Conservation (phyloP, 176 grass and related monocot genomes). For the Thalia dealbata region DNA sequence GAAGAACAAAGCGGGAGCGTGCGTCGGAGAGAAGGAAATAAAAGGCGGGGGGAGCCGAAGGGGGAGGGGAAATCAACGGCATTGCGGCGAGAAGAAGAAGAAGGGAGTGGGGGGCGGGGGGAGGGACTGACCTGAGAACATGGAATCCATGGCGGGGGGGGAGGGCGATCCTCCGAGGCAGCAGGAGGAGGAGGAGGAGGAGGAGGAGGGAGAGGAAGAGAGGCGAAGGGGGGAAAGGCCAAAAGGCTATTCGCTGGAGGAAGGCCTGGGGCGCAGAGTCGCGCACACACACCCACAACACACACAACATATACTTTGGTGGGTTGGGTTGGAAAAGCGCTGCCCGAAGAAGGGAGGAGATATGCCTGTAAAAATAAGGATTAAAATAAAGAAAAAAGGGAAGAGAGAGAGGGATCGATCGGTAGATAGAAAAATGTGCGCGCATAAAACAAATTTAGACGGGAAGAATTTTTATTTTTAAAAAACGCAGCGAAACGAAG, state of each 20-base stretch:
- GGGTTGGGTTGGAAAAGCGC: background rate
- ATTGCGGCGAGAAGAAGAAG: background rate
- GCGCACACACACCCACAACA: background rate
- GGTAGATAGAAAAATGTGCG: too few species aligned
- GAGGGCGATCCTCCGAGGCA: too few species aligned
- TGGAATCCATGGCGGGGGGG: background rate
- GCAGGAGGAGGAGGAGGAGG: background rate
- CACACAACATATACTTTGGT: too few species aligned
- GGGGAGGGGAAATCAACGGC: background rate
- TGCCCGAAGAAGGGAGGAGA: background rate
- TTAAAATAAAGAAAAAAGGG: too few species aligned
- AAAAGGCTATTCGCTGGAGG: background rate
- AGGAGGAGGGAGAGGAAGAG: background rate
- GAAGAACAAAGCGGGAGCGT: background rate
- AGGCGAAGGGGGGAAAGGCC: background rate
- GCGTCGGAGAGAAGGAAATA: background rate
- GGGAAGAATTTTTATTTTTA: too few species aligned
- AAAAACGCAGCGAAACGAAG: too few species aligned
- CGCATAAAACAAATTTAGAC: too few species aligned
- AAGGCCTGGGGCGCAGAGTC: background rate
- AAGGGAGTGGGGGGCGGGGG: background rate
- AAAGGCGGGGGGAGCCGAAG: background rate
- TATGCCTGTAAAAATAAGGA: background rate
- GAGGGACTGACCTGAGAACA: constrained; percentile 4
- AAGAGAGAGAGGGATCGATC: too few species aligned